Conservation (phyloP, 164 flowering plant species). For the Macadamia integrifolia region DNA sequence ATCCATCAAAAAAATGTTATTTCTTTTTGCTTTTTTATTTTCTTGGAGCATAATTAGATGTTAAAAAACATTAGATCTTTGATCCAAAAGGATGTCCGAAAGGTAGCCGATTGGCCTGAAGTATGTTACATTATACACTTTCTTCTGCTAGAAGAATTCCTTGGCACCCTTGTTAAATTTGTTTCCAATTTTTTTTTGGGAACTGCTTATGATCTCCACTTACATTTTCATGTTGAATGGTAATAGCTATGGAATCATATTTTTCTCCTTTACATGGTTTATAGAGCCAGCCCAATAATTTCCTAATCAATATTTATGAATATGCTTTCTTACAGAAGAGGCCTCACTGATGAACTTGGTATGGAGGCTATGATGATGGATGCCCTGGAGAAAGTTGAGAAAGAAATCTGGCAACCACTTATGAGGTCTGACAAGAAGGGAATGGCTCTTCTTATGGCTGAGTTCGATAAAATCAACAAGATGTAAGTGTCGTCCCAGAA, state of each 20-base stretch:
- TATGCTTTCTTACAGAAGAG: conserved; percentile 53
- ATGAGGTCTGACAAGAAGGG: conserved; percentile 86
- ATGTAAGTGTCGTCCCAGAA: conserved; percentile 46
- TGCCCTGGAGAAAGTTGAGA: conserved; percentile 91
- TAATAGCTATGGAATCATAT: no score
- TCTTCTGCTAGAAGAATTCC: no score
- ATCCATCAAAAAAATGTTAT: no score
- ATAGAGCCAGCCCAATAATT: no score
- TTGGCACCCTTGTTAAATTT: no score
- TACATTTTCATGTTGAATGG: no score
- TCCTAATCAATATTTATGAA: not conserved
- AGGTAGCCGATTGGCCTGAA: not conserved
- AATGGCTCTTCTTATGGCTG: conserved; percentile 72
- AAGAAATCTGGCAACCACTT: conserved; percentile 82
- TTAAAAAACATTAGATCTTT: not conserved
- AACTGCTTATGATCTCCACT: no score
- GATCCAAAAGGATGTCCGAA: no score
- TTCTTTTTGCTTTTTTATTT: not conserved
- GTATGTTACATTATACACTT: no score
- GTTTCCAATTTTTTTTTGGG: no score
- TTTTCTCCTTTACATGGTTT: no score
- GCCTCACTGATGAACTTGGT: conserved; percentile 79
- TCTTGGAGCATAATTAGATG: not conserved
- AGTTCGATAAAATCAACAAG: conserved; percentile 78
- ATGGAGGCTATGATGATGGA: conserved; percentile 90